phyloP scores from a whole-genome alignment of 345 rosid genomes.

The Syzygium aqueum region DNA sequence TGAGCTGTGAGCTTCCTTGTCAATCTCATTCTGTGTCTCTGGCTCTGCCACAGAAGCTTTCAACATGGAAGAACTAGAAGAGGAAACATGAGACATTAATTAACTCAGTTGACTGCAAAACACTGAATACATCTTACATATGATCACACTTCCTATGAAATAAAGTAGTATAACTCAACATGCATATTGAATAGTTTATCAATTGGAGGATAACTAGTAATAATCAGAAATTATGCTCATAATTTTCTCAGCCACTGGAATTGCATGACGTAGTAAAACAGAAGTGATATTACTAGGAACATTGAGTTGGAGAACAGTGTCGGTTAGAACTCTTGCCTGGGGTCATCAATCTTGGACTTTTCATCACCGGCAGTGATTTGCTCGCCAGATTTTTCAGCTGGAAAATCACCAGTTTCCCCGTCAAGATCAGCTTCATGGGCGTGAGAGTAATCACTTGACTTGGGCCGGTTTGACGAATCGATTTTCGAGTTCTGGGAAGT shows the following conservation, averaged over 20 bases:
- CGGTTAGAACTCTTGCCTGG: not conserved
- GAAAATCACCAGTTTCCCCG: not conserved
- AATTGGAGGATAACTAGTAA: not conserved
- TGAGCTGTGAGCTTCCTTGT: slow-evolving; percentile 16
- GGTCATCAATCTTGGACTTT: not conserved
- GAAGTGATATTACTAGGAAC: not conserved
- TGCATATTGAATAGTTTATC: not conserved
- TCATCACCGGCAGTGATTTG: not conserved
- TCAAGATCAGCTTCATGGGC: not conserved
- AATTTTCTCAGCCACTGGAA: not conserved
- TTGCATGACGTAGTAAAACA: not conserved
- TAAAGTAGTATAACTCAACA: not conserved
- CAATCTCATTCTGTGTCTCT: not conserved
- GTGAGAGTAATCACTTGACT: not conserved
- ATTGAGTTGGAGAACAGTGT: not conserved
- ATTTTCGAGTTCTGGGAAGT: not conserved
- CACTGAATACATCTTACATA: not conserved
- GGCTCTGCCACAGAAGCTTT: slow-evolving; percentile 5
- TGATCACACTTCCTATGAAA: not conserved
- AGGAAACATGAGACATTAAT: not conserved
- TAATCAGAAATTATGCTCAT: not conserved
- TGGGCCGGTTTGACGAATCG: not conserved
- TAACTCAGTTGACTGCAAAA: not conserved
- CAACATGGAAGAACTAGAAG: slow-evolving; percentile 11
- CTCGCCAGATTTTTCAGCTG: not conserved